These are phyloP conservation scores for Rhododendron ferrugineum DNA, from an alignment of 148 eudicot genomes.

Conservation along the genomic window DNA sequence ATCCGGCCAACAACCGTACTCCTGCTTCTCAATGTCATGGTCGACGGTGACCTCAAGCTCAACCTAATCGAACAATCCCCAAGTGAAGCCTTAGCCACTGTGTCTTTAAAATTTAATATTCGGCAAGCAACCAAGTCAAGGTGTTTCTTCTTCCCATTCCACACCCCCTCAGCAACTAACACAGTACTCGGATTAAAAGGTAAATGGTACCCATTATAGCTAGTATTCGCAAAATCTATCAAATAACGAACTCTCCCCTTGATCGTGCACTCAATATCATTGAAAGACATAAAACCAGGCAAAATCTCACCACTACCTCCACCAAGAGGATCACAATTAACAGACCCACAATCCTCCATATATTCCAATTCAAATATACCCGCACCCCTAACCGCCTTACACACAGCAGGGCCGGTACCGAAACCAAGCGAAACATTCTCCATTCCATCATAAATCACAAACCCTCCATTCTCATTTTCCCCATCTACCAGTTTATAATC, in stretches of 20 bases:
- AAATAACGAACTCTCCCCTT: slow-evolving; percentile 44
- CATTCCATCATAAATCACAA: slow-evolving; percentile 18
- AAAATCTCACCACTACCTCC: slow-evolving; percentile 28
- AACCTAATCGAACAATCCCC: slow-evolving; percentile 71
- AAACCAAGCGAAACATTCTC: slow-evolving; percentile 19
- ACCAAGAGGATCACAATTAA: slow-evolving; percentile 49
- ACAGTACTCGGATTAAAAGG: slow-evolving; percentile 52
- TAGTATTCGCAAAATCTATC: slow-evolving; percentile 39
- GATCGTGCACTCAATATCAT: slow-evolving; percentile 47
- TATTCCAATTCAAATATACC: slow-evolving; percentile 44
- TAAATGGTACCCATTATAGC: slow-evolving; percentile 30
- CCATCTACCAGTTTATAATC: slow-evolving; percentile 37
- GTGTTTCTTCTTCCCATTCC: slow-evolving; percentile 51
- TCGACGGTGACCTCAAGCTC: slow-evolving; percentile 52
- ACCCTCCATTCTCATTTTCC: slow-evolving; percentile 26
- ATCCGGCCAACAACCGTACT: slow-evolving; percentile 62
- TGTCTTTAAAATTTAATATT: slow-evolving; percentile 31
- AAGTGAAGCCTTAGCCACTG: slow-evolving; percentile 41
- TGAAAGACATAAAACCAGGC: slow-evolving; percentile 53
- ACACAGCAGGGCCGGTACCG: slow-evolving; percentile 16
- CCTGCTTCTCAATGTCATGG: slow-evolving; percentile 51
- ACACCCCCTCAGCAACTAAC: slow-evolving; percentile 73
- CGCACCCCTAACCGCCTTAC: slow-evolving; percentile 23
- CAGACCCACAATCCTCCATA: slow-evolving; percentile 40
- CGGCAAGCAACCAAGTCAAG: slow-evolving; percentile 71